phyloP scores from a whole-genome alignment of 192 early-diverging fungal genomes.

The Endogone sp. region DNA sequence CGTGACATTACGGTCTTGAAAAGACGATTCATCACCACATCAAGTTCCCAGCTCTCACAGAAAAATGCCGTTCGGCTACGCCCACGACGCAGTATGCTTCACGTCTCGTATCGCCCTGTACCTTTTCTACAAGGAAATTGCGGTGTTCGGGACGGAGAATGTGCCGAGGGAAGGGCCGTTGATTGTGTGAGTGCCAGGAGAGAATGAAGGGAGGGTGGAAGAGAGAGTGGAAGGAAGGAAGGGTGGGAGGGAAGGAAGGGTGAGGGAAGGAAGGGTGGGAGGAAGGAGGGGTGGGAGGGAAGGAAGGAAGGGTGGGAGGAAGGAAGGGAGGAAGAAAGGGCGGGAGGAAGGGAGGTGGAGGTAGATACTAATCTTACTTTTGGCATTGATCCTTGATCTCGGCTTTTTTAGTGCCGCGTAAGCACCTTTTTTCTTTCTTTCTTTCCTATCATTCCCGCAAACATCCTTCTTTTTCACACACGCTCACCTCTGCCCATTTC shows the following conservation, averaged over 20 bases:
- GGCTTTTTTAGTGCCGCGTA: neutral
- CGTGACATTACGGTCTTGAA: too few relatives aligned
- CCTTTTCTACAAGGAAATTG: slow-evolving; percentile 38
- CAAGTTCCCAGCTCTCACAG: neutral
- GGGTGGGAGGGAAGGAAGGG: too few relatives aligned
- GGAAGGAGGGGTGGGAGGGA: too few relatives aligned
- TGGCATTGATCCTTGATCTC: too few relatives aligned
- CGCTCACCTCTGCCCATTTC: neutral
- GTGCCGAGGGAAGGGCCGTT: slow-evolving; percentile 31
- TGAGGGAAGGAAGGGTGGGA: too few relatives aligned
- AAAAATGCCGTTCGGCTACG: slow-evolving; percentile 38
- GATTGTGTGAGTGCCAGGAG: slow-evolving; percentile 26
- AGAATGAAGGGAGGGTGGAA: neutral
- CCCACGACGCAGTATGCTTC: slow-evolving; percentile 25
- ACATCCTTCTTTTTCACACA: too few relatives aligned
- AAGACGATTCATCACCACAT: too few relatives aligned
- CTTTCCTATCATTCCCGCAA: neutral
- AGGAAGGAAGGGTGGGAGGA: too few relatives aligned
- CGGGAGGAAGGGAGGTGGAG: too few relatives aligned
- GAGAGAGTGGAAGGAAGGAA: too few relatives aligned
- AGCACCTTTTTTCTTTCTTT: neutral
- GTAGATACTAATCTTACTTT: too few relatives aligned
- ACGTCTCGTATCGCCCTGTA: slow-evolving; percentile 30
- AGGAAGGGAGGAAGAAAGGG: too few relatives aligned
- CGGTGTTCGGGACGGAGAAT: slow-evolving; percentile 24